Conservation (phyloP, 768 basidiomycete species). For the Suillus variegatus region DNA sequence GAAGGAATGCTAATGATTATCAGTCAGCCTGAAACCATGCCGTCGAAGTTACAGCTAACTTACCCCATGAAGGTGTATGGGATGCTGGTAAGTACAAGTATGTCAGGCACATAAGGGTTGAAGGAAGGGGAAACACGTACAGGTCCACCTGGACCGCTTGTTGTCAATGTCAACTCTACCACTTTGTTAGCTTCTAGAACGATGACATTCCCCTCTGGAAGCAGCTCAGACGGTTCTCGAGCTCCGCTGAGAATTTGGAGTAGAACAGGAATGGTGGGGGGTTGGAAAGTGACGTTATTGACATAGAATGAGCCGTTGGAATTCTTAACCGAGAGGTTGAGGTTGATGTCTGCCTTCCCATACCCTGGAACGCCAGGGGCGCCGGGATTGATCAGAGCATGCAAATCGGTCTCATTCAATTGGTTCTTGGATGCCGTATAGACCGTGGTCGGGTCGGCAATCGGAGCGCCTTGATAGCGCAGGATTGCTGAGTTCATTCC, state of each 20-base stretch:
- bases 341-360: constrained; percentile 43
- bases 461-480: constrained; percentile 45
- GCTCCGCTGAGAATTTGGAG: constrained; percentile 47
- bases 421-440: constrained; percentile 25
- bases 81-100: constrained; percentile 33
- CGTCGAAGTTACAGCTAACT: constrained; percentile 4
- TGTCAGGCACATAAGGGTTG: not conserved
- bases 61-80: constrained; percentile 48
- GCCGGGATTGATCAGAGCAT: constrained; percentile 25
- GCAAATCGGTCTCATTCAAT: constrained; percentile 33
- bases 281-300: constrained; percentile 16
- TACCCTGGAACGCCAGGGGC: constrained; percentile 40
- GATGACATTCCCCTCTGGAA: constrained; percentile 27
- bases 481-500: constrained; percentile 58
- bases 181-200: constrained; percentile 29
- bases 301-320: constrained; percentile 13
- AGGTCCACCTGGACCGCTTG: constrained; percentile 10
- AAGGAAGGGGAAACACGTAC: not conserved
- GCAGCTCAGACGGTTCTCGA: constrained; percentile 25
- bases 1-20: constrained; percentile 40
- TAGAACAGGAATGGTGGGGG: constrained; percentile 41
- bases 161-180: constrained; percentile 20
- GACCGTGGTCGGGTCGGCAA: constrained; percentile 39
- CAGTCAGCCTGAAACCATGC: not conserved
- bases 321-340: constrained; percentile 23